Evolutionary conservation across 2,329 filamentous ascomycete genomes (phyloP), one percentile per base, ranked within the genome.

Genomic region (Gnomoniopsis smithogilvyi): DNA sequence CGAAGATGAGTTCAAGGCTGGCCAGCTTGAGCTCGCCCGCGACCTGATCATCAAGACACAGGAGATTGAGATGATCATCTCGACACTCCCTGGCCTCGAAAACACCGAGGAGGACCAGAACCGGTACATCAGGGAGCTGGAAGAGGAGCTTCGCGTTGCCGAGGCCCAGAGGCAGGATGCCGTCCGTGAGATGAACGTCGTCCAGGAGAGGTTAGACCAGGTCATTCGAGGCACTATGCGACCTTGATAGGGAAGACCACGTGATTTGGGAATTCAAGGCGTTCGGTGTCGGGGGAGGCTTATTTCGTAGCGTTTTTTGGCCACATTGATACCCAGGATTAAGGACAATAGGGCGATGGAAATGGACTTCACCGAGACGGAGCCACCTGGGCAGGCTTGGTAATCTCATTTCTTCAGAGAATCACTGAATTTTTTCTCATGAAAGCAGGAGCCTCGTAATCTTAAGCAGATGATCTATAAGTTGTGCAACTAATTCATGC

Each of bases 41-140:
- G 91, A 94, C 69, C 78, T 95, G 26, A 87, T 94, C 59, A 72
- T 90, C 59, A 92, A 93, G 68, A 88, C 92, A 67, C 90, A 93
- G 74, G 89, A 94, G 75, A 92, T 95, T 62, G 91, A 95, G 71
- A 79, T 84, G 48, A 76, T 95, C 51, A 90, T 94, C 59, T 88
- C 86, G 17, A 84, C 82, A 22, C 78, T 96, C 2, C 91, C 91
- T 0, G 91, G 91, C 0, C 77, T 95, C 22, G 88, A 91, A 48
- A 90, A 87, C 63, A 94, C 88, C 67, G 89, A 94, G 70, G 79
- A 83, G 63, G 88, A 92, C 67, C 91, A 96, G 72, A 82, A 90
- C 69, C 79, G 82, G 64, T 82, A 83, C 59, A 86, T 90, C 60
- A 80, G 78, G 65, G 84, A 86, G 60, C 72, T 90, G 22, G 86